Conservation (phyloP, 1,284 basidiomycete genomes). For the Moesziomyces aphidis region DNA sequence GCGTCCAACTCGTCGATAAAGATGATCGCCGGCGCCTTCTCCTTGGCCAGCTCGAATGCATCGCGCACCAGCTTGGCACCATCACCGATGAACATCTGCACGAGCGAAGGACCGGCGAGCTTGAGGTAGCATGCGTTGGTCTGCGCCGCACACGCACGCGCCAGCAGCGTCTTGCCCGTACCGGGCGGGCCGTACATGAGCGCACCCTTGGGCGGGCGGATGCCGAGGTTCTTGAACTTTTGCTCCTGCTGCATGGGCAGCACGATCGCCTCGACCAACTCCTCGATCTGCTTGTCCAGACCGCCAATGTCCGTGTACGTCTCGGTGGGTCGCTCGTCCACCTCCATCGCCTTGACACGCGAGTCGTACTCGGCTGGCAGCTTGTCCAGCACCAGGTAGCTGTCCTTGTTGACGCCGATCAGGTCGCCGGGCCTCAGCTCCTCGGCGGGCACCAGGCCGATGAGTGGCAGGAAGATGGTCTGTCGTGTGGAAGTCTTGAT, state of each 20-base stretch:
- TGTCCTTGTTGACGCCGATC: conserved; percentile 99
- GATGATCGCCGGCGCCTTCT: conserved; percentile 96
- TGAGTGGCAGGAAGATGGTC: conserved; percentile 97
- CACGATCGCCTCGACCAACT: conserved; percentile 82
- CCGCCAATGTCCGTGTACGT: conserved; percentile 83
- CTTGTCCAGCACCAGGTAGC: conserved; percentile 95
- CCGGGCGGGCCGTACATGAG: conserved; percentile 84
- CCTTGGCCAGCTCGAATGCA: conserved; percentile 95
- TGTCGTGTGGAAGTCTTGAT: conserved; percentile 96
- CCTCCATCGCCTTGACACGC: conserved; percentile 91
- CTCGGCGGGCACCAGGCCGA: conserved; percentile 93
- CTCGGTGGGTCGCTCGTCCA: conserved; percentile 82
- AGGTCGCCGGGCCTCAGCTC: conserved; percentile 90
- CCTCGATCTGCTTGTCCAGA: conserved; percentile 84
- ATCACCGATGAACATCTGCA: conserved; percentile 91
- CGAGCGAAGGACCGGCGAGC: conserved; percentile 80
- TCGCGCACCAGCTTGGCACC: conserved; percentile 99
- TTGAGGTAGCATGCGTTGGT: conserved; percentile 85
- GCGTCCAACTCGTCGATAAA: conserved; percentile 99
- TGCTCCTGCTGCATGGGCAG: conserved; percentile 84
- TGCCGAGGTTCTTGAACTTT: conserved; percentile 84
- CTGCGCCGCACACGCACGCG: conserved; percentile 86
- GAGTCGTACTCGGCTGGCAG: conserved; percentile 82
- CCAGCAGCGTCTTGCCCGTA: conserved; percentile 97
- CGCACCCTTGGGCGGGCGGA: conserved; percentile 81